Percentiles rank a stretch among this genome's conserved stretches.
phyloP scores from a whole-genome alignment of 352 stramenopile species.

The Albugo candida region DNA sequence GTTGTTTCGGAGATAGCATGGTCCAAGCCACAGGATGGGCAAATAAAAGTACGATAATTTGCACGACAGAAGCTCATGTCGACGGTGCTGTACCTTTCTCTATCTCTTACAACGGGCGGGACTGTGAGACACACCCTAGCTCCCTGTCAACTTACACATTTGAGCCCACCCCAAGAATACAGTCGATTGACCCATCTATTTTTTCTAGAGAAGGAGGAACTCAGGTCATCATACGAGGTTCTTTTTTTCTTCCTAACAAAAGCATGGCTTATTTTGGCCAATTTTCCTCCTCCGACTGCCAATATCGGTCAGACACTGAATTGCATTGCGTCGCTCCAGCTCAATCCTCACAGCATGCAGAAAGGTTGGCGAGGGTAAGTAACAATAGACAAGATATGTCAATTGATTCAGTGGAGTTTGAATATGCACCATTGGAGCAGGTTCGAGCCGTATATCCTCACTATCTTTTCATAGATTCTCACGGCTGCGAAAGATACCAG shows the following conservation, averaged over 20 bases:
- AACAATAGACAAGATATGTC: too few relatives aligned
- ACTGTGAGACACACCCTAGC: slow-evolving; percentile 22
- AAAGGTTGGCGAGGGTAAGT: too few relatives aligned
- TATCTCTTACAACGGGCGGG: slow-evolving; percentile 35
- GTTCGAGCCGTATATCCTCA: too few relatives aligned
- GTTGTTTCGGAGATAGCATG: slow-evolving; percentile 31
- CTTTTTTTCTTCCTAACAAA: slow-evolving; percentile 19
- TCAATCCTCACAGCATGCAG: too few relatives aligned
- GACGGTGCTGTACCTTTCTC: slow-evolving; percentile 10
- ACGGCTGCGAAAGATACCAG: too few relatives aligned
- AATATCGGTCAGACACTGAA: too few relatives aligned
- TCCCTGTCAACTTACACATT: slow-evolving; percentile 20
- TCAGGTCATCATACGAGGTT: slow-evolving; percentile 16
- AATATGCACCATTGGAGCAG: too few relatives aligned
- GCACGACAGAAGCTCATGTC: slow-evolving; percentile 19
- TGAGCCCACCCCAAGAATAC: slow-evolving; percentile 12
- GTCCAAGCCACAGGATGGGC: too few relatives aligned
- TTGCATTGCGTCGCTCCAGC: too few relatives aligned
- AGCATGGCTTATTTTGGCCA: slow-evolving; percentile 21
- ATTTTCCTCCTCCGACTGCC: too few relatives aligned
- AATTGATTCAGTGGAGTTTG: too few relatives aligned
- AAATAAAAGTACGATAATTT: slow-evolving; percentile 13
- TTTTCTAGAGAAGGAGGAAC: slow-evolving; percentile 36
- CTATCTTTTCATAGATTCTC: too few relatives aligned
- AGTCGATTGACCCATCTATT: slow-evolving; percentile 12